These are phyloP conservation scores for Entomophthora muscae DNA, from an alignment of 371 early-diverging fungal genomes.

Conservation along the genomic window DNA sequence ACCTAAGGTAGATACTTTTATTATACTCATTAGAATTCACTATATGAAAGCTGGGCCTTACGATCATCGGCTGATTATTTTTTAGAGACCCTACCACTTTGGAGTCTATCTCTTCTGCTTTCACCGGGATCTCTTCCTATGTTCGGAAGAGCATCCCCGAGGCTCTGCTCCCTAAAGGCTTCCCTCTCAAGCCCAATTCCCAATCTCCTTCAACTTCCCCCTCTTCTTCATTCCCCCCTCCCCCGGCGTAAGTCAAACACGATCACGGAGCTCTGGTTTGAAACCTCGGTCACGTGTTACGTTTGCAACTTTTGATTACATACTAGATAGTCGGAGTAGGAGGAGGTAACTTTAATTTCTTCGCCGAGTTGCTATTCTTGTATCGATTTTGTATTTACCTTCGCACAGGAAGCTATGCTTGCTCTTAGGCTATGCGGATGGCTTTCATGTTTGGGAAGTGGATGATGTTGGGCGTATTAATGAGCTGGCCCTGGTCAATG, in stretches of 20 bases:
- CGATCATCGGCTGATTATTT: too few species aligned
- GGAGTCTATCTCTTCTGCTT: conserved; percentile 4
- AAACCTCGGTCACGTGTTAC: not conserved
- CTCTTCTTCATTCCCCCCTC: not conserved
- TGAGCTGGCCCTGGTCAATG: conserved; percentile 46
- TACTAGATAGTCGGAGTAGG: not conserved
- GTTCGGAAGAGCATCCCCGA: conserved; percentile 6
- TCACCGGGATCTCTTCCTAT: conserved; percentile 4
- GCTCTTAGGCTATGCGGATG: conserved; percentile 52
- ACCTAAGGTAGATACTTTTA: not conserved
- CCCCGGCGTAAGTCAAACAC: not conserved
- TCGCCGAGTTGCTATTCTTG: not conserved
- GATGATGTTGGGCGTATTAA: conserved; percentile 44
- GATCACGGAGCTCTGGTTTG: not conserved
- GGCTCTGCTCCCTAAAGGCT: not conserved
- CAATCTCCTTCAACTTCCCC: not conserved
- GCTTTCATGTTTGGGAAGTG: conserved; percentile 70
- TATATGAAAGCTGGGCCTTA: not conserved
- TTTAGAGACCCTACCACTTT: conserved; percentile 7
- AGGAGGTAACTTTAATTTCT: not conserved
- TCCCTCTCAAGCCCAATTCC: too few species aligned
- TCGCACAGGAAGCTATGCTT: conserved; percentile 25
- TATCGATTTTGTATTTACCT: not conserved
- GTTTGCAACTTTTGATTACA: not conserved
- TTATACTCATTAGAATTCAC: not conserved